These are phyloP conservation scores for Phytophthora cryptogea DNA, from an alignment of 352 stramenopile genomes.

Conservation along the genomic window DNA sequence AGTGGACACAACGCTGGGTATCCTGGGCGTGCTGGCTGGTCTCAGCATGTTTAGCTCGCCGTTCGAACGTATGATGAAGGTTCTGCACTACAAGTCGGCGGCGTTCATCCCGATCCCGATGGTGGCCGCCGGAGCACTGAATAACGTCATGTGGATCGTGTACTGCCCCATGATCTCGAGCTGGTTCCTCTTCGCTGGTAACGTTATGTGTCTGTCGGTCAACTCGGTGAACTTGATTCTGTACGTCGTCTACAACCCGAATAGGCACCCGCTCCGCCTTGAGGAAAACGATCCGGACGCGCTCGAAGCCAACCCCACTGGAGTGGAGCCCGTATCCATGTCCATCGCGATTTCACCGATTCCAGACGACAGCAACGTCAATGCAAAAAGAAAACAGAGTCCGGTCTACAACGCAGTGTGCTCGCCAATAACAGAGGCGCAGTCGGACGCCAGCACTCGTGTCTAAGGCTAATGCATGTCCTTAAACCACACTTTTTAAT, in stretches of 20 bases:
- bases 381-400: slow-evolving; percentile 12
- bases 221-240: slow-evolving; percentile 28
- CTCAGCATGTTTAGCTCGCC: slow-evolving; percentile 42
- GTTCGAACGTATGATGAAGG: slow-evolving; percentile 40
- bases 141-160: slow-evolving; percentile 44
- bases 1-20: slow-evolving; percentile 34
- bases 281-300: slow-evolving; percentile 20
- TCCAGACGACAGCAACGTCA: slow-evolving; percentile 2
- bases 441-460: slow-evolving; percentile 13
- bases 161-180: slow-evolving; percentile 36
- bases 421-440: slow-evolving; percentile 20
- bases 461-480: slow-evolving; percentile 13
- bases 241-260: slow-evolving; percentile 39
- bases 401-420: slow-evolving; percentile 30
- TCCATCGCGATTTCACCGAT: slow-evolving; percentile 25
- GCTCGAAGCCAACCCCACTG: slow-evolving; percentile 14
- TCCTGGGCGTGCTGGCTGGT: slow-evolving; percentile 27
- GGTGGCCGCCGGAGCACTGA: slow-evolving; percentile 30
- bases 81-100: slow-evolving; percentile 41
- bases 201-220: slow-evolving; percentile 32
- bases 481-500: too few relatives aligned
- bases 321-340: slow-evolving; percentile 13
- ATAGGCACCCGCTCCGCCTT: slow-evolving; percentile 34
- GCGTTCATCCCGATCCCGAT: slow-evolving; percentile 45
- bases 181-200: slow-evolving; percentile 42